phyloP scores from a whole-genome alignment of 2,329 filamentous ascomycete genomes.

The Trichoderma atrobrunneum region DNA sequence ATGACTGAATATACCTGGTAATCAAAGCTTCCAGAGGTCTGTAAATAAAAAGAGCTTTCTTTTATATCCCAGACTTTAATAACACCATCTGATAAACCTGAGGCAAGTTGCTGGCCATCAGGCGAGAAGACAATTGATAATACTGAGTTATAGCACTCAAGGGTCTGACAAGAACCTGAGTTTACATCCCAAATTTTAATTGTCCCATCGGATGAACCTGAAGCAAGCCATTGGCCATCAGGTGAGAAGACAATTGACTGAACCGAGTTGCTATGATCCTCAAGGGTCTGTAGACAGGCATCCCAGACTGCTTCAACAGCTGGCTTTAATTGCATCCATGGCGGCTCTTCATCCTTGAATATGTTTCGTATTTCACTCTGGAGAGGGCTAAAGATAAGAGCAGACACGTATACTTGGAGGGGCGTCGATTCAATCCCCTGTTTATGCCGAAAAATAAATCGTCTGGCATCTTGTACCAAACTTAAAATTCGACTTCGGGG shows the following conservation, averaged over 20 bases:
- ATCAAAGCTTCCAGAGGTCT: neutral
- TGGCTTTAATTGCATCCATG: neutral
- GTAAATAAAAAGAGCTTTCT: neutral
- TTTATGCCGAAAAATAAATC: neutral
- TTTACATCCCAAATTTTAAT: slow-evolving; percentile 4
- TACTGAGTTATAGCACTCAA: slow-evolving; percentile 7
- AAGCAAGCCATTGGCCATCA: neutral
- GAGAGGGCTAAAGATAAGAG: neutral
- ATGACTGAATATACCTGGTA: neutral
- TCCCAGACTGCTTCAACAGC: neutral
- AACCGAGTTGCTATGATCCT: neutral
- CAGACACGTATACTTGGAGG: slow-evolving; percentile 10
- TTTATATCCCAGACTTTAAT: neutral
- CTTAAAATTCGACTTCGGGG: neutral
- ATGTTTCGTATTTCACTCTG: neutral
- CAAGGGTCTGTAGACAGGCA: neutral
- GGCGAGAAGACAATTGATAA: neutral
- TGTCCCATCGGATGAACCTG: neutral
- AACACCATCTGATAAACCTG: neutral
- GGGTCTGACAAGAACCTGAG: neutral
- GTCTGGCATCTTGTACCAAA: neutral
- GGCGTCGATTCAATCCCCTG: neutral
- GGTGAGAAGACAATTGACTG: slow-evolving; percentile 5
- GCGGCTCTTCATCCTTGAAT: neutral
- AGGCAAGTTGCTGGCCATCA: neutral